Base-by-base conservation (phyloP, 2,329 filamentous ascomycete genomes). In the Hypocreales sp. region DNA sequence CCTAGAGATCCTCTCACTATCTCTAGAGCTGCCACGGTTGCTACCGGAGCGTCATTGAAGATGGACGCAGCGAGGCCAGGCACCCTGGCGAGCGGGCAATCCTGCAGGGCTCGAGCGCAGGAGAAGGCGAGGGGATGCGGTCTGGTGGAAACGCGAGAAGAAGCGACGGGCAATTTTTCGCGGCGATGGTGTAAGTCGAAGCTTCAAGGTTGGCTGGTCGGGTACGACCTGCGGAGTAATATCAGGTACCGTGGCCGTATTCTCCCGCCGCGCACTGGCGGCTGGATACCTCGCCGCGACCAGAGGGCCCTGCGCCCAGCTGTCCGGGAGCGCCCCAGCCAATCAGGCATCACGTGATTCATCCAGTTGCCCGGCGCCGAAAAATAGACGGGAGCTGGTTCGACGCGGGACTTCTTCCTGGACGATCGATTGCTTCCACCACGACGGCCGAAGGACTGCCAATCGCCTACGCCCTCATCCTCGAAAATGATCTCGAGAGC, bases 1-100 rank as follows among this genome's bases (percentile, higher is more conserved):
- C 68, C 72, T 75, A 79, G 72, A 78, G 73, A 77, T 68, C 61
- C 67, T 75, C 67, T 70, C 70, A 72, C 64, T 67, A 76, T 76
- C 76, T 74, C 77, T 75, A 79, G 73, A 79, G 72, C 72, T 66
- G 53, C 58, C 62, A 64, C 60, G 53, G 58, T 56, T 73, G 62
- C 81, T 87, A 80, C 67, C 73, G 66, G 46, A 48, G 46, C 54
- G 55, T 65, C 69, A 73, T 73, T 69, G 63, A 65, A 39, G 37
- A 18, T 11, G 21, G 21, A 22, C 5, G 7, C 5, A 22, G 7
- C 11, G 20, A 22, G 20, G 6, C 20, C 20, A 11, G 11, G 20
- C 12, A 11, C 10, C 20, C 12, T 11, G 10, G 20, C n/a, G n/a
- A n/a, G n/a, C n/a, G n/a, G n/a, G n/a, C n/a, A n/a, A n/a, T n/a